Conservation (phyloP, 2,329 filamentous ascomycete genomes). For the Fusarium sp. region DNA sequence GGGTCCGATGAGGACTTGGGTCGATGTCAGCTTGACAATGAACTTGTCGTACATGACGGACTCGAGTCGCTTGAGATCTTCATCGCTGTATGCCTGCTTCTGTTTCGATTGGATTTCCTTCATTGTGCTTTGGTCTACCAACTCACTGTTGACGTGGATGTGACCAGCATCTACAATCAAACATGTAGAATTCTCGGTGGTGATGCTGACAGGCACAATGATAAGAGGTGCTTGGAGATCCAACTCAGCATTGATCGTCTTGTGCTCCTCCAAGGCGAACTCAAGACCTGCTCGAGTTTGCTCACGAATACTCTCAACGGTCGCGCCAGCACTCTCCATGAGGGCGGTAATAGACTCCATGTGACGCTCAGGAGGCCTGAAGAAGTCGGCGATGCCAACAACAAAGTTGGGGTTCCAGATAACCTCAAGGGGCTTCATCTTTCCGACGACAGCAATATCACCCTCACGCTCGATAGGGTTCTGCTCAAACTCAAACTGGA, state of each 20-base stretch:
- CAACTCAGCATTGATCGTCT: slow-evolving; percentile 95
- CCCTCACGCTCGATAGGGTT: slow-evolving; percentile 93
- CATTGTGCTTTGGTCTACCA: slow-evolving; percentile 91
- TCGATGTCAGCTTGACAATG: slow-evolving; percentile 89
- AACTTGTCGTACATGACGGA: slow-evolving; percentile 99
- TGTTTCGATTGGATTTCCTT: slow-evolving; percentile 92
- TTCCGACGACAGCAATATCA: slow-evolving; percentile 88
- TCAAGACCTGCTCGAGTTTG: slow-evolving; percentile 96
- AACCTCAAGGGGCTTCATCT: slow-evolving; percentile 94
- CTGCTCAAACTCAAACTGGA: slow-evolving; percentile 91
- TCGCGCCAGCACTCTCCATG: slow-evolving; percentile 94
- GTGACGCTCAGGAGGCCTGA: slow-evolving; percentile 93
- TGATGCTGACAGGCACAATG: slow-evolving; percentile 94
- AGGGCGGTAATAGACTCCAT: slow-evolving; percentile 98
- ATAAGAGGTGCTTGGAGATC: slow-evolving; percentile 96
- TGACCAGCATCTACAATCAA: slow-evolving; percentile 97
- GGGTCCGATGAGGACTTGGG: slow-evolving; percentile 93
- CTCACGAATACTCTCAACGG: slow-evolving; percentile 92
- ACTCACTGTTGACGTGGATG: slow-evolving; percentile 90
- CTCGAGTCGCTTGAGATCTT: slow-evolving; percentile 88
- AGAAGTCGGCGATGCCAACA: slow-evolving; percentile 91
- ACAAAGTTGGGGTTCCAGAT: slow-evolving; percentile 97
- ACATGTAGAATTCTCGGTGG: slow-evolving; percentile 80
- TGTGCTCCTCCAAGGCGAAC: slow-evolving; percentile 96
- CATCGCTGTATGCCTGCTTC: slow-evolving; percentile 83